Percentiles rank a stretch among this genome's conserved stretches.
These are phyloP conservation scores for Erodium texanum DNA, from an alignment of 441 rosid genomes.

Conservation along the genomic window DNA sequence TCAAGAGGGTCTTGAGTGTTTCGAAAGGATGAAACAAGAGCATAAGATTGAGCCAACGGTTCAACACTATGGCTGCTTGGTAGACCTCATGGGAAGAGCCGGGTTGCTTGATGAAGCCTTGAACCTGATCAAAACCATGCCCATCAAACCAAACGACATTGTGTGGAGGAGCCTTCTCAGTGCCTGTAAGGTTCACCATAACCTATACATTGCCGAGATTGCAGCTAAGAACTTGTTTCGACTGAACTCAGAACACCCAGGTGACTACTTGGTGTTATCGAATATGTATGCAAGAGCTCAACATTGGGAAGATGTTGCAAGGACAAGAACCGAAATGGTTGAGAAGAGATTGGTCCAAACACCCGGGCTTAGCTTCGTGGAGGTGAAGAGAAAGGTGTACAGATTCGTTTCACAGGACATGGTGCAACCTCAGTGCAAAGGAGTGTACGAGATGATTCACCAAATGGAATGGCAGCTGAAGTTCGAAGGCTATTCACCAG, in stretches of 20 bases:
- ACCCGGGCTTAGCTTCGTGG: constrained; percentile 49
- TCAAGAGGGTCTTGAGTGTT: constrained; percentile 36
- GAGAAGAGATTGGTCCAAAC: constrained; percentile 33
- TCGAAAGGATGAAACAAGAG: constrained; percentile 34
- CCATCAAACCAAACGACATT: constrained; percentile 41
- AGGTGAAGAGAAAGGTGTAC: constrained; percentile 40
- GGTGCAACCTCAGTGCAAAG: constrained; percentile 30
- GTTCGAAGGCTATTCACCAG: constrained; percentile 49
- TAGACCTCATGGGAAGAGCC: constrained; percentile 51
- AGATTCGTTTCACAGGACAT: constrained; percentile 60
- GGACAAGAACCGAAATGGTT: constrained; percentile 34
- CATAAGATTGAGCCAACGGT: constrained; percentile 28
- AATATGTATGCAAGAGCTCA: constrained; percentile 42
- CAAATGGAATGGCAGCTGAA: constrained; percentile 62
- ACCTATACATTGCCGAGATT: constrained; percentile 36
- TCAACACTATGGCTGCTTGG: constrained; percentile 57
- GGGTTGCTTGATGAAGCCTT: constrained; percentile 49
- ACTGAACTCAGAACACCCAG: constrained; percentile 23
- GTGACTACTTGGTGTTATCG: constrained; percentile 46
- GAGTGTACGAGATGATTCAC: constrained; percentile 48
- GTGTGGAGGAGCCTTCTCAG: constrained; percentile 60
- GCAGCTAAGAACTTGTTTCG: constrained; percentile 38
- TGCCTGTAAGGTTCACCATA: constrained; percentile 44
- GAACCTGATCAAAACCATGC: constrained; percentile 39
- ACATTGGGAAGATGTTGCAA: constrained; percentile 49